phyloP scores from a whole-genome alignment of 768 basidiomycete species.

The Antrodiella citrinella region DNA sequence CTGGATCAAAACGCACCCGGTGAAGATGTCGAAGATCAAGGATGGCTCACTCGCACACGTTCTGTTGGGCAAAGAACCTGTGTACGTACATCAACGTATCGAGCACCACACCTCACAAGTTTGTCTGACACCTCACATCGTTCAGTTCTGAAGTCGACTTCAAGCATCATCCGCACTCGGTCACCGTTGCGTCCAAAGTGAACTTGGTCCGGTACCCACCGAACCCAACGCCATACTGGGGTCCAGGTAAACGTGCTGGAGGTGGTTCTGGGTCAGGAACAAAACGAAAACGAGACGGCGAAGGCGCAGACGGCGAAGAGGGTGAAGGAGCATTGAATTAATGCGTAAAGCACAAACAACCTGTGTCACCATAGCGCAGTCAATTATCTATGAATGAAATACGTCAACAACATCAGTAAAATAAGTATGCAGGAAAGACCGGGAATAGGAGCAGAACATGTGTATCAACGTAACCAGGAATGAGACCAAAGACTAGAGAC shows the following conservation, averaged over 20 bases:
- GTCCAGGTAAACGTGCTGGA: constrained; percentile 65
- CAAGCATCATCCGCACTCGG: constrained; percentile 57
- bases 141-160: constrained; percentile 64
- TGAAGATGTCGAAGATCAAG: constrained; percentile 76
- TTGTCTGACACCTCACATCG: background rate
- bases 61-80: constrained; percentile 62
- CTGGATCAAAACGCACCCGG: constrained; percentile 79
- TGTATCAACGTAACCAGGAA: background rate
- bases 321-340: background rate
- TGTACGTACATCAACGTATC: constrained; percentile 52
- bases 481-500: background rate
- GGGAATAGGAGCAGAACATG: background rate
- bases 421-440: background rate
- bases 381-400: constrained; percentile 1
- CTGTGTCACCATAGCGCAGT: background rate
- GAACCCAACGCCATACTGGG: constrained; percentile 92
- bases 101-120: no score
- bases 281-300: constrained; percentile 34
- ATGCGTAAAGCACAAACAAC: background rate
- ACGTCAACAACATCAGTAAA: background rate
- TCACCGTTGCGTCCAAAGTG: constrained; percentile 51
- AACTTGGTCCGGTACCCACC: constrained; percentile 85
- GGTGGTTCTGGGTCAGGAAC: constrained; percentile 19
- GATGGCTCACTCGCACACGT: constrained; percentile 59
- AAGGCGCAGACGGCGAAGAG: constrained; percentile 19